Percentiles rank a stretch among this genome's conserved stretches.
Conservation (phyloP, 306 rosid genomes). For the Pyrus betulifolia region DNA sequence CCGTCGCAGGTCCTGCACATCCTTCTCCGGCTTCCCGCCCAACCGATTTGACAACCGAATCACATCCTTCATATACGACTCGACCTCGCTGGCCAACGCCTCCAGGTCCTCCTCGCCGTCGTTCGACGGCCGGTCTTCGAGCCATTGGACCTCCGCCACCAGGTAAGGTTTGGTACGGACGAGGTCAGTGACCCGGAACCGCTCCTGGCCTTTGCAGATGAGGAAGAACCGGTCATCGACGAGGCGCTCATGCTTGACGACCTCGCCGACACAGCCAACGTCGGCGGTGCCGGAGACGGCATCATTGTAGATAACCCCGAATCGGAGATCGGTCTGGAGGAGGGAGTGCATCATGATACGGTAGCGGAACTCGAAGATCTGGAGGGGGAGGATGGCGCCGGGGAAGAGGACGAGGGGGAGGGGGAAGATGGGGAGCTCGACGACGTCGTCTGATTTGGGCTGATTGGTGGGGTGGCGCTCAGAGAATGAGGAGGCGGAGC, state of each 20-base stretch:
- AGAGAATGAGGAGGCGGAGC: conserved; percentile 83
- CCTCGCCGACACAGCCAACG: conserved; percentile 94
- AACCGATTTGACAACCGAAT: conserved; percentile 80
- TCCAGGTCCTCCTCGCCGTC: conserved; percentile 59
- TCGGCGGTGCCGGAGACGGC: conserved; percentile 69
- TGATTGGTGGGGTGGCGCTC: conserved; percentile 72
- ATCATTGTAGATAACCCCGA: conserved; percentile 83
- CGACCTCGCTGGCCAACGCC: conserved; percentile 68
- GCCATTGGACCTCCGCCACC: conserved; percentile 83
- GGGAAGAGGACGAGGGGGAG: conserved; percentile 90
- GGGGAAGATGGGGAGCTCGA: conserved; percentile 90
- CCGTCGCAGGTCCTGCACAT: conserved; percentile 79
- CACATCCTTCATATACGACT: conserved; percentile 84
- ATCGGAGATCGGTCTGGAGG: conserved; percentile 93
- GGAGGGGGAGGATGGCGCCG: conserved; percentile 86
- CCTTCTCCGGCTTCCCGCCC: conserved; percentile 93
- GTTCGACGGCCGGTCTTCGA: conserved; percentile 83
- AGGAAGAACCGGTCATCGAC: conserved; percentile 92
- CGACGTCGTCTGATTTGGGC: conserved; percentile 65
- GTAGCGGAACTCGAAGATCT: conserved; percentile 98
- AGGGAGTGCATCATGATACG: conserved; percentile 99
- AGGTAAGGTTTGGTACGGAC: conserved; percentile 88
- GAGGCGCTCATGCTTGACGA: conserved; percentile 92
- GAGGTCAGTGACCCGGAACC: conserved; percentile 63
- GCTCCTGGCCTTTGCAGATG: conserved; percentile 93